Conservation (phyloP, 179 eudicot genomes). For the Amaranthus tricolor region DNA sequence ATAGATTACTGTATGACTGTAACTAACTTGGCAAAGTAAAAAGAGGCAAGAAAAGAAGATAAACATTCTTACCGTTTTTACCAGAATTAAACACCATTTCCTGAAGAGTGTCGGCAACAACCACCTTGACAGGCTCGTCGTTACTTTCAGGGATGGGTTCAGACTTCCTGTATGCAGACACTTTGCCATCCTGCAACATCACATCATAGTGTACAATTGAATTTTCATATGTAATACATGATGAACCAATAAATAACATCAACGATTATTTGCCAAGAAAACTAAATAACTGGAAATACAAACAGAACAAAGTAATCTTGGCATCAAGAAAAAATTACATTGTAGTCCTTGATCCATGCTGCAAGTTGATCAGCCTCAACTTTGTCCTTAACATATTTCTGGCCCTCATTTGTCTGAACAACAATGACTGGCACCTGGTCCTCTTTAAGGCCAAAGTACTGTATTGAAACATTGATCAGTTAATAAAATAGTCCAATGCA, state of each 20-base stretch:
- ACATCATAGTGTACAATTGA: constrained; percentile 1
- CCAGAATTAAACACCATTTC: constrained; percentile 73
- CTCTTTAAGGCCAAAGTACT: constrained; percentile 76
- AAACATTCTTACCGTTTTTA: constrained; percentile 58
- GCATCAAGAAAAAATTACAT: constrained; percentile 34
- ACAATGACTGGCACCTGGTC: constrained; percentile 80
- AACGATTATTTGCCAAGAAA: not conserved
- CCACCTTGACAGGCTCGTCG: constrained; percentile 77
- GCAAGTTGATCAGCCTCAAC: constrained; percentile 65
- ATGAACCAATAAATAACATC: not conserved
- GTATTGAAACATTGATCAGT: constrained; percentile 22
- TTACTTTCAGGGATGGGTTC: constrained; percentile 76
- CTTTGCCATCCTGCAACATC: constrained; percentile 65
- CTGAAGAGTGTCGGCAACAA: constrained; percentile 67
- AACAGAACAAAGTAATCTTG: not conserved
- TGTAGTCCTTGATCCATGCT: constrained; percentile 71
- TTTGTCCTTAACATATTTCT: constrained; percentile 69
- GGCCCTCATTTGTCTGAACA: constrained; percentile 68
- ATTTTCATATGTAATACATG: not conserved
- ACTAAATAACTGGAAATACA: not conserved
- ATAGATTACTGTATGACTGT: too few relatives aligned
- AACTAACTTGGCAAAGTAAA: not conserved
- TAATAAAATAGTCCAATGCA: not conserved
- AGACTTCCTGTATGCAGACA: constrained; percentile 59
- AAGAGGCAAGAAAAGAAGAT: not conserved